A percentile compares a stretch with the other conserved stretches of the same genome.
These are phyloP conservation scores for Mortierella sp. DNA, from an alignment of 371 early-diverging fungal genomes.

Conservation along the genomic window DNA sequence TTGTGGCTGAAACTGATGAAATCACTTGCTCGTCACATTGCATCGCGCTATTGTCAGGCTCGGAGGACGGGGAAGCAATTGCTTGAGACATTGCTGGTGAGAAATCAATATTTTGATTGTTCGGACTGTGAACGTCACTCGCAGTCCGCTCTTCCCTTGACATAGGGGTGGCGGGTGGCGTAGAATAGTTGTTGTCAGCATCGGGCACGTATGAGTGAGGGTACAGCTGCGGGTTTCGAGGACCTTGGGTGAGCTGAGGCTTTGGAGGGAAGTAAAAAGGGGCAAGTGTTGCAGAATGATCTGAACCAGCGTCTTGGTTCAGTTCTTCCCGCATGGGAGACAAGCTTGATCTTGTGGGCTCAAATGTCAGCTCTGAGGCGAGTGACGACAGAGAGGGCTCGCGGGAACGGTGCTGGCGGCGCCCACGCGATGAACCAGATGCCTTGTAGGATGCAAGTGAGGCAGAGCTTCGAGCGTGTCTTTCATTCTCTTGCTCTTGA, in stretches of 20 bases:
- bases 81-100: not conserved
- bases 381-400: conserved; percentile 47
- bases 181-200: conserved; percentile 18
- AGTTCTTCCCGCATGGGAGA: conserved; percentile 41
- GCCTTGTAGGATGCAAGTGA: conserved; percentile 9
- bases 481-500: conserved; percentile 5
- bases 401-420: conserved; percentile 45
- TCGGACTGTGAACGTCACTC: not conserved
- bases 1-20: not conserved
- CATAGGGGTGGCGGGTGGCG: conserved; percentile 32
- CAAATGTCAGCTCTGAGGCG: conserved; percentile 51
- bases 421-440: conserved; percentile 17
- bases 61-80: conserved; percentile 15
- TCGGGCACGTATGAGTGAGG: not conserved
- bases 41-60: conserved; percentile 27
- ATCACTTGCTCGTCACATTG: conserved; percentile 31
- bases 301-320: not conserved
- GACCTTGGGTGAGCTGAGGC: conserved; percentile 22
- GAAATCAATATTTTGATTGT: not conserved
- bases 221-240: not conserved
- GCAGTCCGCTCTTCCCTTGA: conserved; percentile 11
- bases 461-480: not conserved
- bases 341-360: conserved; percentile 35
- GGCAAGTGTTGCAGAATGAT: conserved; percentile 31
- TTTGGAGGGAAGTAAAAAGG: conserved; percentile 43